Base-by-base conservation (phyloP, 805 yeast species). In the Candida ortonii region DNA sequence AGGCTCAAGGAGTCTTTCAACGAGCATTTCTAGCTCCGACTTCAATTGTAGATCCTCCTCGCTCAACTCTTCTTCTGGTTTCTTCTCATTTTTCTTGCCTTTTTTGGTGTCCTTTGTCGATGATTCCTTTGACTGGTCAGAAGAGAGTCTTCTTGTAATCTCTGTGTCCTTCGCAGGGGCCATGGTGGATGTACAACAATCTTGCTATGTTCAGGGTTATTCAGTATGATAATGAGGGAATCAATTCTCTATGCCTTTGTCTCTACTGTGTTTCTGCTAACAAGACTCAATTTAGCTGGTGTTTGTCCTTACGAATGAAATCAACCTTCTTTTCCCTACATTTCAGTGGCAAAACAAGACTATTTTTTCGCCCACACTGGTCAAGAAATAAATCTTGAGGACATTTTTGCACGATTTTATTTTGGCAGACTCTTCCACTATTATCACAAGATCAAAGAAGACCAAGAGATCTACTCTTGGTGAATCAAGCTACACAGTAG, bases 1-100 rank as follows among this genome's bases (percentile, higher is more conserved):
- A 2, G 75, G 58, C 44, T 79, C 88, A 41, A 64, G 64, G 43
- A 93, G 67, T 34, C 86, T 74, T 59, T 87, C 94, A 8, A 88
- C 97, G 23, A 93, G 70, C 70, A 78, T 64, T 51, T 89, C 97
- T 52, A 93, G 73, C 54, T 88, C 95, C 32, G 73, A 76, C 57
- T 93, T 89, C 48, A 93, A 73, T 56, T 82, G 84, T 49, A 78
- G 82, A 62, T 93, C 98, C 60, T 90, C 97, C 61, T 89, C 97
- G 18, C 88, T 82, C 40, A 93, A 72, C 57, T 88, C 96, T 57
- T 88, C 96, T 52, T 81, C 94, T 10, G 30, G 49, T 15, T 39
- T 41, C 28, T 47, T 41, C 14, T 36, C 38, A 13, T 34, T 43
- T 12, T 38, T 40, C 43, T 48, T 48, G 13, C 38, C 38, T 42